phyloP scores from a whole-genome alignment of 225 moss, liverwort and hornwort genomes.

The Ulota crispa region DNA sequence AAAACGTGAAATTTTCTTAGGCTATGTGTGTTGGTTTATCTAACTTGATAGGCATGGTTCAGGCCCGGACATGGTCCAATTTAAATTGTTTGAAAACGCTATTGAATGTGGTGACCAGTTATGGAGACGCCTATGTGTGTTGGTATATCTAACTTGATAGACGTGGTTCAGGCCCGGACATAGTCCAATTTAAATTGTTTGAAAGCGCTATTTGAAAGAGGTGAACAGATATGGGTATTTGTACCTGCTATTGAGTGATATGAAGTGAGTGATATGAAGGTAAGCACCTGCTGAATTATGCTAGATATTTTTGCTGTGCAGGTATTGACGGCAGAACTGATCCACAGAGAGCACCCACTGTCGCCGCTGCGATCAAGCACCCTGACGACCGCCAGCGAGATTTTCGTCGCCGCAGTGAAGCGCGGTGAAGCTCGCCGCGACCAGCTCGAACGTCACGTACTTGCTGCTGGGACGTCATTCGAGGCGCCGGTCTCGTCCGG shows the following conservation, averaged over 20 bases:
- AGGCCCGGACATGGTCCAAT: too few relatives aligned
- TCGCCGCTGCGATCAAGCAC: conserved; percentile 27
- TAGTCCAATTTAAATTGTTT: too few relatives aligned
- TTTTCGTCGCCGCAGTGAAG: conserved; percentile 36
- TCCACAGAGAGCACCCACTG: conserved; percentile 42
- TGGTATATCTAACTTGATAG: too few relatives aligned
- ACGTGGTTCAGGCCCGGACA: too few relatives aligned
- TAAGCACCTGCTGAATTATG: background rate
- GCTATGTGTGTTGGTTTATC: too few relatives aligned
- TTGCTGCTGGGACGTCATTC: conserved; percentile 16
- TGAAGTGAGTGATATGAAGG: background rate
- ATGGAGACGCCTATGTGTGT: too few relatives aligned
- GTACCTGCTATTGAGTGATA: background rate
- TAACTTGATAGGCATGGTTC: too few relatives aligned
- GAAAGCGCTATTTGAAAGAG: too few relatives aligned
- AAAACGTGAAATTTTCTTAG: too few relatives aligned
- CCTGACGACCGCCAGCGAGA: conserved; percentile 7
- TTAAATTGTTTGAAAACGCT: too few relatives aligned
- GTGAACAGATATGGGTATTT: too few relatives aligned
- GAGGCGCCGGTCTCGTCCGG: conserved; percentile 29
- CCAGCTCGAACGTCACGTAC: conserved; percentile 13
- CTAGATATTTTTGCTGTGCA: background rate
- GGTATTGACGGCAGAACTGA: conserved; percentile 32
- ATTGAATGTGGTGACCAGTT: too few relatives aligned
- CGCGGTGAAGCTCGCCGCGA: conserved; percentile 32